Percentiles rank a stretch among this genome's conserved stretches.
Conservation (phyloP, 176 grass and related monocot species). For the Aegilops longissima region DNA sequence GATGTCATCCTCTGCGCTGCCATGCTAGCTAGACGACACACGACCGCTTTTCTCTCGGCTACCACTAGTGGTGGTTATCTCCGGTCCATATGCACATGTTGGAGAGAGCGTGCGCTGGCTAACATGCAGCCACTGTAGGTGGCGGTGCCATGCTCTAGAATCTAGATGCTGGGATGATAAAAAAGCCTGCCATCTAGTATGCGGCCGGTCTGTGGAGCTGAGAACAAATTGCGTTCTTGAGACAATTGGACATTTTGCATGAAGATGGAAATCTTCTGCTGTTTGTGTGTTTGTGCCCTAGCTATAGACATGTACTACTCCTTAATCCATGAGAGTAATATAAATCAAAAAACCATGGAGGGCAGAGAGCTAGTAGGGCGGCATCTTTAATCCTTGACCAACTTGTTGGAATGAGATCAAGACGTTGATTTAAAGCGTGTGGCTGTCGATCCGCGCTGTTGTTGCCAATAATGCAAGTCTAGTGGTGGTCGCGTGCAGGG, state of each 20-base stretch:
- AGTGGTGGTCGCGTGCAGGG: neutral
- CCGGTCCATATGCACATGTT: neutral
- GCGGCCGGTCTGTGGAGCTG: neutral
- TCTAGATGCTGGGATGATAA: neutral
- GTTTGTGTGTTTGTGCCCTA: neutral
- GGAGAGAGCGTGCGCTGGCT: neutral
- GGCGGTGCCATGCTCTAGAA: too few species aligned
- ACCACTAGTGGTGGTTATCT: neutral
- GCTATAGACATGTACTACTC: neutral
- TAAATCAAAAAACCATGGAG: neutral
- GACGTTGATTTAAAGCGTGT: neutral
- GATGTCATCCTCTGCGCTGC: neutral
- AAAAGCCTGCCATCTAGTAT: neutral
- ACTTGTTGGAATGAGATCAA: neutral
- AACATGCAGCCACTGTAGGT: neutral
- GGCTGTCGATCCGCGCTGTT: neutral
- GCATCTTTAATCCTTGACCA: neutral
- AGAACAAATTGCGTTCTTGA: neutral
- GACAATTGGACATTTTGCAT: neutral
- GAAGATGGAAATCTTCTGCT: neutral
- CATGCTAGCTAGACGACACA: slow-evolving; percentile 29
- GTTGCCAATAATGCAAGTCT: slow-evolving; percentile 9
- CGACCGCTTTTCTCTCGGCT: neutral
- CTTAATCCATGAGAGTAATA: too few species aligned
- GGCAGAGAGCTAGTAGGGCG: neutral